These are phyloP conservation scores for Candida hispaniensis DNA, from an alignment of 805 yeast species.

Conservation along the genomic window DNA sequence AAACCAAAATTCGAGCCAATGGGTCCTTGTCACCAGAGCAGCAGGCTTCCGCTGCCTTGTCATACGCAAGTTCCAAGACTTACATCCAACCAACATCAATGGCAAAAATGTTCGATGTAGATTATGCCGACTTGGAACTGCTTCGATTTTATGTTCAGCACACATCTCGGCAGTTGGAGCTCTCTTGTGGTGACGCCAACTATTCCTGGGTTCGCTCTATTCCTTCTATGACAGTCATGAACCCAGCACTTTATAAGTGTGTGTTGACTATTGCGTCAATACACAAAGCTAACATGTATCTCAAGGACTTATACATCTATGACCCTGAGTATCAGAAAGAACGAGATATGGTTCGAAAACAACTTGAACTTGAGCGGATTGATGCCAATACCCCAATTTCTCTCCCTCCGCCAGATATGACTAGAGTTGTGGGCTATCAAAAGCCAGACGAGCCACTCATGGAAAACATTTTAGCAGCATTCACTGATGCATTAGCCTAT, in stretches of 20 bases:
- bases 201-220: conserved; percentile 15
- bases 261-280: conserved; percentile 11
- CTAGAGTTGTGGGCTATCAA: conserved; percentile 9
- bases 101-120: conserved; percentile 15
- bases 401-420: conserved; percentile 14
- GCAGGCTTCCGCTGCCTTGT: conserved; percentile 9
- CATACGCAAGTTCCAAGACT: conserved; percentile 10
- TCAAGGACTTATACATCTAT: conserved; percentile 12
- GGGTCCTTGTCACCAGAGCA: conserved; percentile 12
- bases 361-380: conserved; percentile 6
- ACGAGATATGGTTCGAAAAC: conserved; percentile 7
- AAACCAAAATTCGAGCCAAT: conserved; percentile 1
- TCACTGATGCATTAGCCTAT: conserved; percentile 7
- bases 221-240: conserved; percentile 13
- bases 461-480: conserved; percentile 12
- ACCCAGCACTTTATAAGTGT: conserved; percentile 13
- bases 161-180: conserved; percentile 8
- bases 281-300: conserved; percentile 15
- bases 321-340: conserved; percentile 11
- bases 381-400: conserved; percentile 4
- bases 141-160: conserved; percentile 12
- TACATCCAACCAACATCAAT: conserved; percentile 8
- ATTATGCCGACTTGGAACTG: conserved; percentile 14
- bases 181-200: conserved; percentile 13
- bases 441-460: conserved; percentile 9